A percentile compares a stretch with the other conserved stretches of the same genome.
phyloP scores from a whole-genome alignment of 129 eudicot genomes.

The Dittrichia graveolens region DNA sequence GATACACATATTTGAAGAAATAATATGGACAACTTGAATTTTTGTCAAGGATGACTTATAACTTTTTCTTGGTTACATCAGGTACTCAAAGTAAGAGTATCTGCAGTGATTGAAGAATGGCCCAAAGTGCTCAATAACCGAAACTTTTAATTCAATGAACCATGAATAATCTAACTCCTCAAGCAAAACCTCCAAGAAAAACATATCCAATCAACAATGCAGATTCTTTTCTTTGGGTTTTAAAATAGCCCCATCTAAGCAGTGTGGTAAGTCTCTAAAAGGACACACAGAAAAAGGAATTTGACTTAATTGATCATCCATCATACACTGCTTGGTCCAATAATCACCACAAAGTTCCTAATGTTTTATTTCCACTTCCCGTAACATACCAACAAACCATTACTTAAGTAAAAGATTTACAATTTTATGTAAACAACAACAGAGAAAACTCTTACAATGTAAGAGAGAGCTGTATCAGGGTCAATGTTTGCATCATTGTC shows the following conservation, averaged over 20 bases:
- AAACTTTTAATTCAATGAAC: constrained; percentile 10
- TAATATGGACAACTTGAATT: constrained; percentile 1
- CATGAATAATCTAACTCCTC: not conserved
- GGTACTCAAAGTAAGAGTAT: not conserved
- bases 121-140: not conserved
- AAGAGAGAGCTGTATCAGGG: constrained; percentile 80
- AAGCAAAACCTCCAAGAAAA: not conserved
- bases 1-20: not conserved
- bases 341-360: constrained; percentile 1
- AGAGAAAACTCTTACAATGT: constrained; percentile 75
- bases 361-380: not conserved
- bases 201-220: constrained; percentile 18
- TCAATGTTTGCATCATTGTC: constrained; percentile 54
- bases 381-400: not conserved
- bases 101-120: constrained; percentile 1
- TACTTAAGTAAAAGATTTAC: not conserved
- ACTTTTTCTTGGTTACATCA: constrained; percentile 4
- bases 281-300: not conserved
- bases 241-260: not conserved
- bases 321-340: constrained; percentile 8
- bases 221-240: constrained; percentile 10
- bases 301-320: constrained; percentile 8
- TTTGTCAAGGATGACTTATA: constrained; percentile 5
- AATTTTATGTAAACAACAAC: constrained; percentile 8
- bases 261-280: constrained; percentile 12